Base-by-base conservation (phyloP, 495 filamentous ascomycete genomes). In the Podospora conica region DNA sequence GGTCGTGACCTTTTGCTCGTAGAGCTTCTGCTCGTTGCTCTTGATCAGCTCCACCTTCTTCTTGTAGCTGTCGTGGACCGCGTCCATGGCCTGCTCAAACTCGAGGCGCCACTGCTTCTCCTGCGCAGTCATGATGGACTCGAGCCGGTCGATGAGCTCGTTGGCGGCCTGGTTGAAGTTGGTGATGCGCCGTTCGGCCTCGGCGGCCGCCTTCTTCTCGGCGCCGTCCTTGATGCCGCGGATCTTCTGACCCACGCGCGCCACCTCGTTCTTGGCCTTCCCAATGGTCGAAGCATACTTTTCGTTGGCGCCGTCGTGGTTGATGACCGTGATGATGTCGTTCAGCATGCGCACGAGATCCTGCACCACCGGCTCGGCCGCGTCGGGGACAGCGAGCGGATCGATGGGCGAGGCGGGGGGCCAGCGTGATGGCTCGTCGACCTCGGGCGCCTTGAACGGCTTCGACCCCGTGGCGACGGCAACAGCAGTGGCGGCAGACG, bases 271-370 rank as follows among this genome's bases (percentile, higher is more conserved):
- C 82, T 96, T 97, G 59, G 93, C 95, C 78, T 91, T 90, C 53
- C 82, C 76, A 60, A 98, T 86, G 3, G 91, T 88, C 21, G 83
- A 80, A 40, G 83, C 85, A 77, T 93, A 96, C 75, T 89, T 91
- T 68, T 81, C 78, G 62, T 86, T 83, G 60, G 85, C 81, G 63
- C 89, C 86, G 70, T 96, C 93, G 62, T 90, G 87, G 75, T 97
- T 96, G 64, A 97, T 87, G 29, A 94, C 90, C 1, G 90, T 87
- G 74, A 98, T 96, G 74, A 98, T 89, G 76, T 94, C 91, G 78
- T 98, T 98, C 68, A 98, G 83, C 73, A 95, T 92, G 79, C 91
- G 94, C 63, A 95, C 90, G n/a, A 98, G 81, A 73, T 97, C 91
- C 77, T 96, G 92, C 5, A 97, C 91, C 23, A 96, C 81, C 5